Conservation (phyloP, 805 yeast species). For the Monosporozyma unispora region DNA sequence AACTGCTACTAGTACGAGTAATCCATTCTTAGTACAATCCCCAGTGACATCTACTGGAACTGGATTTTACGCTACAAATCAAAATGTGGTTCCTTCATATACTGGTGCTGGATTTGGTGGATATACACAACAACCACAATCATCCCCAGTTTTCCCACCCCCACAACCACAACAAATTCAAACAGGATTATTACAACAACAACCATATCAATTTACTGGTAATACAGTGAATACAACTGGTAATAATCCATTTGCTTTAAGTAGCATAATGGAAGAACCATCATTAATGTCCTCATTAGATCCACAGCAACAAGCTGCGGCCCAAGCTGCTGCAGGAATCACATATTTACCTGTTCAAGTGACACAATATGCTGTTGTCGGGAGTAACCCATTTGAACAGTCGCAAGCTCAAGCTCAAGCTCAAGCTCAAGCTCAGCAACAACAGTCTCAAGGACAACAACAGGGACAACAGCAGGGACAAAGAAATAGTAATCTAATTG, state of each 20-base stretch:
- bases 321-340: slow-evolving; percentile 4
- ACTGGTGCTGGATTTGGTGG: slow-evolving; percentile 61
- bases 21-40: slow-evolving; percentile 17
- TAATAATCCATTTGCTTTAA: slow-evolving; percentile 33
- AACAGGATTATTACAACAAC: background rate
- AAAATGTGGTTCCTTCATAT: slow-evolving; percentile 28
- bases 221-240: slow-evolving; percentile 5
- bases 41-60: slow-evolving; percentile 15
- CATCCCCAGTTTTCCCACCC: background rate
- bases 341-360: slow-evolving; percentile 10
- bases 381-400: slow-evolving; percentile 7
- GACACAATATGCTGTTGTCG: slow-evolving; percentile 3
- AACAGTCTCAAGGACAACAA: slow-evolving; percentile 11
- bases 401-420: no score
- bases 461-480: slow-evolving; percentile 2
- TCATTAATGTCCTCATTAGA: background rate
- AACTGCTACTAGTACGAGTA: slow-evolving; percentile 10
- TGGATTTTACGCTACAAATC: slow-evolving; percentile 22
- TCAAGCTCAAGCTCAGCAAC: slow-evolving; percentile 13
- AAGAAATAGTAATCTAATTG: slow-evolving; percentile 21
- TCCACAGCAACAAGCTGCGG: slow-evolving; percentile 7
- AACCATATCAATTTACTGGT: background rate
- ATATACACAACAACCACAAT: slow-evolving; percentile 24
- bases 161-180: background rate
- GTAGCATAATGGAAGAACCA: slow-evolving; percentile 13